These are phyloP conservation scores for Clonostachys rosea DNA, from an alignment of 2,329 filamentous ascomycete species.

Conservation along the genomic window DNA sequence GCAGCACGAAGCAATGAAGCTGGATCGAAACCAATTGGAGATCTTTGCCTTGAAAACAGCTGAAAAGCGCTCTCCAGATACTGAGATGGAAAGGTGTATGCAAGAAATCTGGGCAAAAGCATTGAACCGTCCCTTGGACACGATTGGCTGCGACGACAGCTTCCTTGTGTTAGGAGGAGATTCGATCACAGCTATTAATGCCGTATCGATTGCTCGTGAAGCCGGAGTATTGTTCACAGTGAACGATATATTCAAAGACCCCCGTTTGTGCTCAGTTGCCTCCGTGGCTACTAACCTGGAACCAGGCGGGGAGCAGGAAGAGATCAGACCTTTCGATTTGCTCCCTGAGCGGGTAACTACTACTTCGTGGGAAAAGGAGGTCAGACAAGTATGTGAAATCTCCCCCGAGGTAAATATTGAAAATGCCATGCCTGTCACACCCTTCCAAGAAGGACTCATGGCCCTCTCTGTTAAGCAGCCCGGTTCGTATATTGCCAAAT, in stretches of 20 bases:
- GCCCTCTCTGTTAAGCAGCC: conserved; percentile 32
- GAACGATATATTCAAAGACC: not conserved
- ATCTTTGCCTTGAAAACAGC: not conserved
- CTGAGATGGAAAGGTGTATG: not conserved
- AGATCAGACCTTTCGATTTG: not conserved
- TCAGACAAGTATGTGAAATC: no score
- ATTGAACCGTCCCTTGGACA: not conserved
- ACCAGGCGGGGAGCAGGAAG: not conserved
- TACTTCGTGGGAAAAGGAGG: not conserved
- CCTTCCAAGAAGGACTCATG: conserved; percentile 42
- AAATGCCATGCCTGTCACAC: conserved; percentile 14
- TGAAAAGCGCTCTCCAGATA: not conserved
- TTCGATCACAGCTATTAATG: conserved; percentile 7
- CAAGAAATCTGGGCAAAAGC: not conserved
- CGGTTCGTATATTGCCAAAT: conserved; percentile 24
- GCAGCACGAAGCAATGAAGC: not conserved
- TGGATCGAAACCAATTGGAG: not conserved
- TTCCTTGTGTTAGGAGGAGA: conserved; percentile 8
- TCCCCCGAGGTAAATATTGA: not conserved
- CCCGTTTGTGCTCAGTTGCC: not conserved
- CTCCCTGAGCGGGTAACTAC: not conserved
- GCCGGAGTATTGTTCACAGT: not conserved
- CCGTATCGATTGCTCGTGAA: not conserved
- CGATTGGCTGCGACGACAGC: conserved; percentile 3
- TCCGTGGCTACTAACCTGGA: not conserved